Conservation (phyloP, 495 filamentous ascomycete species). For the Elaphomyces granulatus region DNA sequence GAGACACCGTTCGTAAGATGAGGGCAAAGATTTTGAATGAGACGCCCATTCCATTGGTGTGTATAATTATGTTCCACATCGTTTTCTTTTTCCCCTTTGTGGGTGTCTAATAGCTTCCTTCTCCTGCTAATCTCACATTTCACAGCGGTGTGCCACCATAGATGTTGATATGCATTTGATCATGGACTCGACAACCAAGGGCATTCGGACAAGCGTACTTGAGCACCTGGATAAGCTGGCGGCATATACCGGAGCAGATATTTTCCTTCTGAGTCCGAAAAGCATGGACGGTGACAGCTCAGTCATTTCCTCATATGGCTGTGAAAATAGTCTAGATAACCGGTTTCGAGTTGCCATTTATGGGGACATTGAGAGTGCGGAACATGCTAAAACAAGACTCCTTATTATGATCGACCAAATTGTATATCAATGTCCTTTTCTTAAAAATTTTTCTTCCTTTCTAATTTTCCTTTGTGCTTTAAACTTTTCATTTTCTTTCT, state of each 20-base stretch:
- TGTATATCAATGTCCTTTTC: constrained; percentile 38
- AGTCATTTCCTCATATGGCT: constrained; percentile 41
- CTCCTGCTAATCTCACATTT: constrained; percentile 17
- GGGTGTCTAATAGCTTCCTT: constrained; percentile 5
- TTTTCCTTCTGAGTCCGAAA: constrained; percentile 84
- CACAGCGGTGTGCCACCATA: constrained; percentile 73
- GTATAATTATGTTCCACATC: constrained; percentile 15
- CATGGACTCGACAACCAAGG: constrained; percentile 52
- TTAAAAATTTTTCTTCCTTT: constrained; percentile 4
- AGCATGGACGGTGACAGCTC: constrained; percentile 38
- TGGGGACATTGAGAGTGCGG: constrained; percentile 85
- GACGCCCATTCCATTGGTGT: constrained; percentile 74
- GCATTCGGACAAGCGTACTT: constrained; percentile 55
- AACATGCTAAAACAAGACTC: constrained; percentile 91
- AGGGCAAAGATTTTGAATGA: constrained; percentile 73
- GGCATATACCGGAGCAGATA: constrained; percentile 79
- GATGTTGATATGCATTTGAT: constrained; percentile 85
- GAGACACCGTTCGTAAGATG: constrained; percentile 71
- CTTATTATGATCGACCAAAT: constrained; percentile 96
- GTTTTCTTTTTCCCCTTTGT: constrained; percentile 15
- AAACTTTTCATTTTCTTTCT: not conserved
- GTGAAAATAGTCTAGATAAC: constrained; percentile 56
- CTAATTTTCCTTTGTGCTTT: not conserved
- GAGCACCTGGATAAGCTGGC: constrained; percentile 74
- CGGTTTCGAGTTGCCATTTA: constrained; percentile 85